Base-by-base conservation (phyloP, 1,284 basidiomycete genomes). In the Athelia sp. region DNA sequence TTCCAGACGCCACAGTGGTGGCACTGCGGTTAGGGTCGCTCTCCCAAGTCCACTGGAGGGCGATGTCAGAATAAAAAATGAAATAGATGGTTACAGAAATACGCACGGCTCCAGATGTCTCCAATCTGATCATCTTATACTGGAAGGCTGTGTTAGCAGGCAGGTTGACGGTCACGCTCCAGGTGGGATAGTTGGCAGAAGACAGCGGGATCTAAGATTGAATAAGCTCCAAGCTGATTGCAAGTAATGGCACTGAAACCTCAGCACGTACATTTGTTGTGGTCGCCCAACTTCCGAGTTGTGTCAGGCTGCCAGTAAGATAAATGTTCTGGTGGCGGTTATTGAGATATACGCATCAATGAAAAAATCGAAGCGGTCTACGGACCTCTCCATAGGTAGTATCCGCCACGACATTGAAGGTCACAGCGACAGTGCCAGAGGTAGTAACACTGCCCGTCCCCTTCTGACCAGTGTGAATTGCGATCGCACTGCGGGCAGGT, bases 401-500 rank as follows among this genome's bases (percentile, higher is more conserved):
- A 4, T 15, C 22, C 9, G 43, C 43, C 4, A 6, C 4, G 14
- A 22, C 43, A 10, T 9, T 22, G 43, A 44, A 44, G 18, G 43
- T 26, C 18, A 44, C 43, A 26, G 43, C 15, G n/a, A 44, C 19
- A 23, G 19, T 23, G 10, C 23, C 23, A n/a, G 19, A 22, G 8
- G 18, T 9, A 10, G n/a, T 10, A n/a, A n/a, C 36, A 40, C n/a
- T 21, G n/a, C 36, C 36, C 9, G 36, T 40, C 36, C 74, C 69
- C 2, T 29, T 29, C 26, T 29, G 26, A 13, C 78, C 76, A 3
- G 71, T 76, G 56, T 84, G 80, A 29, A 86, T 72, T 0, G 81
- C 84, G 49, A 86, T 60, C 0, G 84, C 81, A 52, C 70, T 74
- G 2, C 79, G 73, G 0, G 78, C 67, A 2, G 71, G 64, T 2